These are phyloP conservation scores for Nitzschia inconspicua DNA, from an alignment of 108 stramenopile species.

Conservation along the genomic window DNA sequence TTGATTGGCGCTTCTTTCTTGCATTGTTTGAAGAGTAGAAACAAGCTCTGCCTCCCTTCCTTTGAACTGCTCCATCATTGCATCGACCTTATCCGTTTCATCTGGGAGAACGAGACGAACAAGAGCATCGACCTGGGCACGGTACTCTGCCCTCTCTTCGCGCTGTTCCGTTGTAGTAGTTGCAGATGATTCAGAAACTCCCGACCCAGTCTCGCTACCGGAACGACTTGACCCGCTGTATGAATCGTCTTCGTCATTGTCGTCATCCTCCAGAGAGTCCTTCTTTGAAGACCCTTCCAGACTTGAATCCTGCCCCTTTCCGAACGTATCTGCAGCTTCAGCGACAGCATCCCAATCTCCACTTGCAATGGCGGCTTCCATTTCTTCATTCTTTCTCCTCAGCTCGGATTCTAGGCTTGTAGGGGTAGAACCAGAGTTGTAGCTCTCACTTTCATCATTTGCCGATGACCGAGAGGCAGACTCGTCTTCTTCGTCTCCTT, in stretches of 20 bases:
- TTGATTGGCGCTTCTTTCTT: slow-evolving; percentile 67
- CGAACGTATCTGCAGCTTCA: slow-evolving; percentile 25
- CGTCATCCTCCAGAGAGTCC: neutral
- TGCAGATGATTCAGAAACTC: neutral
- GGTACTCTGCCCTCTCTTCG: slow-evolving; percentile 51
- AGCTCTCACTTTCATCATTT: slow-evolving; percentile 11
- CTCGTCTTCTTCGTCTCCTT: neutral
- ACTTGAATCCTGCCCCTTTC: slow-evolving; percentile 5
- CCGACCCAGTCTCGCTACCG: slow-evolving; percentile 1
- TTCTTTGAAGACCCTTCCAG: slow-evolving; percentile 14
- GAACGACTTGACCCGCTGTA: slow-evolving; percentile 10
- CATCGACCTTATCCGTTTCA: slow-evolving; percentile 74
- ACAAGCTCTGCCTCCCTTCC: slow-evolving; percentile 80
- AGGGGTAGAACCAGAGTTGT: slow-evolving; percentile 10
- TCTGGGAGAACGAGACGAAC: slow-evolving; percentile 72
- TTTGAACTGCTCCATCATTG: slow-evolving; percentile 79
- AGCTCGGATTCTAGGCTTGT: neutral
- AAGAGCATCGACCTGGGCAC: slow-evolving; percentile 70
- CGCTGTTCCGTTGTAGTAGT: slow-evolving; percentile 18
- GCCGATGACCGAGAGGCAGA: slow-evolving; percentile 22
- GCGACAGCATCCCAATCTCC: slow-evolving; percentile 48
- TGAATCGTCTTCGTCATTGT: slow-evolving; percentile 27
- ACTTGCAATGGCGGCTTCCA: slow-evolving; percentile 33
- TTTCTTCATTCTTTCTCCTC: slow-evolving; percentile 19
- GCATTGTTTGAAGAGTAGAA: slow-evolving; percentile 75